Conservation (phyloP, 495 filamentous ascomycete species). For the Annulohypoxylon nitens region DNA sequence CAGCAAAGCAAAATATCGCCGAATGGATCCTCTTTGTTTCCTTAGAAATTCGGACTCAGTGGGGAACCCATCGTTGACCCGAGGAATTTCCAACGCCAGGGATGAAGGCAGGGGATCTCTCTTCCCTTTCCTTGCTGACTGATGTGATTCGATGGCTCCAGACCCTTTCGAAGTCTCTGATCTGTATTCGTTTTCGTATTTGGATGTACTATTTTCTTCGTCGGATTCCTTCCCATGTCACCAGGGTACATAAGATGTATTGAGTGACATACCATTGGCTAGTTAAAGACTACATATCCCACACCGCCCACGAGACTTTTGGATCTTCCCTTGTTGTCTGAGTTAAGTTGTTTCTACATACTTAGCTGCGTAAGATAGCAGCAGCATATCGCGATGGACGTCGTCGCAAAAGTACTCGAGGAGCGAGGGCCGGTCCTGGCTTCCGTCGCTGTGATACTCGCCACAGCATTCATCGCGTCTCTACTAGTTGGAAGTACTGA, state of each 20-base stretch:
- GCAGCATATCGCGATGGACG: slow-evolving; percentile 25
- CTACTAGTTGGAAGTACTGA: slow-evolving; percentile 29
- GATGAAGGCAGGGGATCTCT: background rate
- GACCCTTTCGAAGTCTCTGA: background rate
- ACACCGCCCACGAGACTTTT: background rate
- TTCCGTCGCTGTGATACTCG: slow-evolving; percentile 42
- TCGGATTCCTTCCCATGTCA: background rate
- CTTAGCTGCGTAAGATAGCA: background rate
- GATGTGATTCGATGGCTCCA: background rate
- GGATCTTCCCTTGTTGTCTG: background rate
- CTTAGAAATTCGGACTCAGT: background rate
- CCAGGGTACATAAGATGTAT: background rate
- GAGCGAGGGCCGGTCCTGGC: slow-evolving; percentile 50
- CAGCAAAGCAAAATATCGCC: background rate
- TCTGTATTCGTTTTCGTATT: slow-evolving; percentile 3
- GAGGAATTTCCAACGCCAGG: background rate
- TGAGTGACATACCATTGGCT: slow-evolving; percentile 1
- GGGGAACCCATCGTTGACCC: background rate
- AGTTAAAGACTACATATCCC: slow-evolving; percentile 9
- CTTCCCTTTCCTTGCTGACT: background rate
- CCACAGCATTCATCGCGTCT: slow-evolving; percentile 43
- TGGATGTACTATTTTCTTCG: background rate
- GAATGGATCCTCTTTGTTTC: background rate
- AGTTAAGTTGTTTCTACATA: background rate
- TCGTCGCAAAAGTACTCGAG: slow-evolving; percentile 24